phyloP scores from a whole-genome alignment of 371 early-diverging fungal genomes.

The Catenaria anguillulae region DNA sequence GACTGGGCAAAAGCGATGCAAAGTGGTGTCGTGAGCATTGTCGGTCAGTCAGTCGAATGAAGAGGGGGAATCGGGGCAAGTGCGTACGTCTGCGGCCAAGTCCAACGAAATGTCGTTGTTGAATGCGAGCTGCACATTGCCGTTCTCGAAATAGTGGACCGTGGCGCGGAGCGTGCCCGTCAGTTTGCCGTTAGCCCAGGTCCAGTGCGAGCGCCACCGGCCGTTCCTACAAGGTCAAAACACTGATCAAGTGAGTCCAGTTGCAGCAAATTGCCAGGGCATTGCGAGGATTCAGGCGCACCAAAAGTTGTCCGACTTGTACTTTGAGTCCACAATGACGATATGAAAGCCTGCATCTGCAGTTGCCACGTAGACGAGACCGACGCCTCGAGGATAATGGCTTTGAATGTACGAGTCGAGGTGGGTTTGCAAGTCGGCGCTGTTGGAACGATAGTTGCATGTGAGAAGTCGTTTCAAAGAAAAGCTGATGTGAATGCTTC shows the following conservation, averaged over 20 bases:
- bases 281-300: no score
- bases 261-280: no score
- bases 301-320: constrained; percentile 84
- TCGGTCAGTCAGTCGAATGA: no score
- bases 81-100: no score
- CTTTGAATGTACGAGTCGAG: constrained; percentile 44
- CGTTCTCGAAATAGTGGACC: constrained; percentile 97
- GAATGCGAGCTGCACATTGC: constrained; percentile 93
- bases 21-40: no score
- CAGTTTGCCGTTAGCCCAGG: constrained; percentile 35
- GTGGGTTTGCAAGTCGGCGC: constrained; percentile 46
- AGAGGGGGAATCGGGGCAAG: no score
- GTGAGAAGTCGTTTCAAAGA: background rate
- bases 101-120: no score
- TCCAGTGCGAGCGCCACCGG: constrained; percentile 77
- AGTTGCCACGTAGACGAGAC: constrained; percentile 34
- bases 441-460: no score
- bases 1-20: no score
- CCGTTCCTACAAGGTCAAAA: constrained; percentile 49
- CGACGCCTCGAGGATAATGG: constrained; percentile 62
- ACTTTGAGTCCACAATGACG: constrained; percentile 70
- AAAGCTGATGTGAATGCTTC: background rate
- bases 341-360: constrained; percentile 37
- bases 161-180: constrained; percentile 53
- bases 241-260: background rate